A percentile compares a stretch with the other conserved stretches of the same genome.
These are phyloP conservation scores for Penicillium sp. DNA, from an alignment of 2,329 filamentous ascomycete genomes.

Conservation along the genomic window DNA sequence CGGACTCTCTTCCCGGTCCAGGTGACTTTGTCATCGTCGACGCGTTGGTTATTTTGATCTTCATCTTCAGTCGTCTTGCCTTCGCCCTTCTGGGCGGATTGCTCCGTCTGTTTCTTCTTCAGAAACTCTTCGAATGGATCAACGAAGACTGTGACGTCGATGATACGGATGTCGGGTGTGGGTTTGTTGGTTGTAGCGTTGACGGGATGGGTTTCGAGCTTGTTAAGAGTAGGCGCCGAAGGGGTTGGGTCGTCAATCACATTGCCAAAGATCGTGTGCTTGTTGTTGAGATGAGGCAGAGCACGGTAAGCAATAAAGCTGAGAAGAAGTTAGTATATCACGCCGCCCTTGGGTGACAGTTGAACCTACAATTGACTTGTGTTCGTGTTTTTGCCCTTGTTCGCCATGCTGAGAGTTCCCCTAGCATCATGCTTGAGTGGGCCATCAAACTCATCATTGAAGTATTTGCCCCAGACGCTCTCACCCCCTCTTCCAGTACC, in stretches of 20 bases:
- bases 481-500: conserved; percentile 89
- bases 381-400: conserved; percentile 98
- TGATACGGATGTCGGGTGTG: conserved; percentile 76
- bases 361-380: conserved; percentile 74
- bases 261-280: conserved; percentile 95
- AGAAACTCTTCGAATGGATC: conserved; percentile 96
- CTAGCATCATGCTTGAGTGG: conserved; percentile 81
- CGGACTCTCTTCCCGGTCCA: conserved; percentile 95
- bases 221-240: conserved; percentile 60
- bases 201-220: conserved; percentile 77
- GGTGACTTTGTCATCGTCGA: conserved; percentile 85
- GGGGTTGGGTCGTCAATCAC: conserved; percentile 70
- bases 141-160: conserved; percentile 82
- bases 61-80: conserved; percentile 27
- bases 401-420: conserved; percentile 90
- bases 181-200: conserved; percentile 76
- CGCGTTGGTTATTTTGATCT: conserved; percentile 39
- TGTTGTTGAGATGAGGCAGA: conserved; percentile 84
- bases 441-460: conserved; percentile 90
- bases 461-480: conserved; percentile 93
- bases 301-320: conserved; percentile 87
- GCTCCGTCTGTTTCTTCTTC: conserved; percentile 70
- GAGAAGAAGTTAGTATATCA: conserved; percentile 4
- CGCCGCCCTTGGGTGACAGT: background rate
- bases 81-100: conserved; percentile 55